phyloP scores from a whole-genome alignment of 257 asterid species.

The Solanum etuberosum region DNA sequence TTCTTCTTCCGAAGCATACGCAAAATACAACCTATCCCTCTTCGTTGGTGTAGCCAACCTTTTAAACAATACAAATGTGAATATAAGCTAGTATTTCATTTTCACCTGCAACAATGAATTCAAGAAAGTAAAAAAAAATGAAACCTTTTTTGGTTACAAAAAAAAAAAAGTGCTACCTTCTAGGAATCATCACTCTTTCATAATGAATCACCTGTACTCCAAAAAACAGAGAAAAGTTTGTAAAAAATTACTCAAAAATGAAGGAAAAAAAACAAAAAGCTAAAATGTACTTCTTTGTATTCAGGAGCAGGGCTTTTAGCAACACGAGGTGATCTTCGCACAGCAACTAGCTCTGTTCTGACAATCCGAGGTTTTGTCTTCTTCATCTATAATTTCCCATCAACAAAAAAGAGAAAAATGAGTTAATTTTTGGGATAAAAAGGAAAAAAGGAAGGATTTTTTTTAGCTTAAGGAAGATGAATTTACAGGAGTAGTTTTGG shows the following conservation, averaged over 20 bases:
- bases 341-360: slow-evolving; percentile 68
- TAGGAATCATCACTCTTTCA: slow-evolving; percentile 56
- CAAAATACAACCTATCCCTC: slow-evolving; percentile 38
- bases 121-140: background rate
- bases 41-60: slow-evolving; percentile 27
- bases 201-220: slow-evolving; percentile 40
- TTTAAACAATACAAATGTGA: slow-evolving; percentile 4
- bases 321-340: slow-evolving; percentile 66
- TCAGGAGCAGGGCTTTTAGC: slow-evolving; percentile 46
- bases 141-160: background rate
- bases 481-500: slow-evolving; percentile 62
- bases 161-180: slow-evolving; percentile 30
- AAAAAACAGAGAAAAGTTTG: background rate
- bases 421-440: background rate
- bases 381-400: slow-evolving; percentile 40
- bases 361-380: slow-evolving; percentile 45
- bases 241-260: background rate
- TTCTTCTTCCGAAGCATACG: slow-evolving; percentile 68
- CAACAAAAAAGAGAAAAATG: background rate
- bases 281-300: slow-evolving; percentile 47
- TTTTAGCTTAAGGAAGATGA: background rate
- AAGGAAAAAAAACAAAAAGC: background rate
- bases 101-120: background rate
- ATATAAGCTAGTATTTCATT: background rate
- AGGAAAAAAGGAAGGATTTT: background rate